Evolutionary conservation across 2,329 filamentous ascomycete genomes (phyloP), one percentile per base, ranked within the genome.

Genomic region (Alternaria arborescens): DNA sequence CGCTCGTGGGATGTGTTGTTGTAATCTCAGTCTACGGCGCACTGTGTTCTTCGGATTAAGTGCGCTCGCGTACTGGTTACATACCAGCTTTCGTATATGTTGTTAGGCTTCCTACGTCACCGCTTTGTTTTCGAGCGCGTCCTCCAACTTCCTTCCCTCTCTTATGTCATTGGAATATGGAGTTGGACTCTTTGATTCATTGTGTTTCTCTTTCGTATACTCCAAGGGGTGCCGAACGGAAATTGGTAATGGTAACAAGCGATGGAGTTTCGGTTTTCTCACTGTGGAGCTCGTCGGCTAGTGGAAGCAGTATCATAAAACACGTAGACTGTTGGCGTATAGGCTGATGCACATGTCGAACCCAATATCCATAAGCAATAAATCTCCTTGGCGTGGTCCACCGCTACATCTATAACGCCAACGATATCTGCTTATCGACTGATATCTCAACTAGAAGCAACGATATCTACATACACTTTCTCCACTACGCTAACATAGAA

Each of bases 241-340:
- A 36, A 36, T 10, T 50, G 51, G 51, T 28, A 44, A 53, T 53
- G 26, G 51, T 34, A 44, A 32, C 18, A 43, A 44, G 40, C 38
- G 40, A 53, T 44, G 40, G 51, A 53, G 51, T 22, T n/a, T 34
- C 18, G 40, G 51, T 28, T 44, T n/a, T n/a, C 14, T 6, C 16
- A 16, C 34, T 20, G n/a, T 30, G n/a, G 16, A 30, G 12, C 16
- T 24, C 20, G 46, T 36, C 30, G 18, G 18, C 46, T 18, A 36
- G 14, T 16, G 20, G 16, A 50, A 32, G 46, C 30, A 50, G 18
- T 20, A 24, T 24, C 20, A 18, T 16, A 16, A 7, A 48, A 3
- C n/a, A 24, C n/a, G 30, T 20, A 16, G 18, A 32, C 14, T 14
- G 8, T 24, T 2, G 14, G 40, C 40, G 20, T 22, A 20, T 12